Evolutionary conservation across 1,139 yeast genomes (phyloP).

Genomic region (Magnusiomyces ingens): DNA sequence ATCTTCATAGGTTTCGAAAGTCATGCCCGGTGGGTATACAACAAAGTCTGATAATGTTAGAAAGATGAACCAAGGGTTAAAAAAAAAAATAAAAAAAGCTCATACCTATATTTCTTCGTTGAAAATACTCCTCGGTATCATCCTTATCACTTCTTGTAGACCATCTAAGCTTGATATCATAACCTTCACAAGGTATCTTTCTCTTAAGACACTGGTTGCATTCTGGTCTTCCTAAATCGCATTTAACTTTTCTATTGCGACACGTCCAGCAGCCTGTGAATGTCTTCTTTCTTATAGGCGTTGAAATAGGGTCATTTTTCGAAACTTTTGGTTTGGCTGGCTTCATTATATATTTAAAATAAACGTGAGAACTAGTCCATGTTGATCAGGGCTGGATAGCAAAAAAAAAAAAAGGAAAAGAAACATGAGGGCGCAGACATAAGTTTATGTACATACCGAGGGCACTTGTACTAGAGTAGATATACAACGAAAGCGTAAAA

Average conservation of each 20-base stretch:
- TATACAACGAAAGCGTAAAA: too few species aligned
- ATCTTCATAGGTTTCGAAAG: constrained; percentile 69
- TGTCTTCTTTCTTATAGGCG: constrained; percentile 36
- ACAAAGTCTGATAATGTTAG: constrained; percentile 46
- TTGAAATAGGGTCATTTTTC: constrained; percentile 1
- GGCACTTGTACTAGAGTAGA: too few species aligned
- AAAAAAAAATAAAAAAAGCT: background rate
- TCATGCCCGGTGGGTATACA: constrained; percentile 50
- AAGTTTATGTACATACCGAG: too few species aligned
- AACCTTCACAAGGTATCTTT: constrained; percentile 69
- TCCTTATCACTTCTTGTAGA: constrained; percentile 31
- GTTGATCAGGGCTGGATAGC: too few species aligned
- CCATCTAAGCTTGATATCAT: constrained; percentile 78
- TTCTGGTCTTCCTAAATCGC: constrained; percentile 49
- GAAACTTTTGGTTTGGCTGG: too few species aligned
- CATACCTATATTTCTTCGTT: constrained; percentile 49
- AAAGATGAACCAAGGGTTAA: background rate
- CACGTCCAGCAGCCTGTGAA: constrained; percentile 64
- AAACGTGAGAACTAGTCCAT: too few species aligned
- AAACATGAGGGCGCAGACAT: too few species aligned
- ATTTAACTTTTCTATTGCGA: constrained; percentile 51
- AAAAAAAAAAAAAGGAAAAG: too few species aligned
- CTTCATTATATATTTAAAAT: too few species aligned
- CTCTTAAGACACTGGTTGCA: constrained; percentile 50
- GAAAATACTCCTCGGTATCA: constrained; percentile 44